These are phyloP conservation scores for Fusarium pseudocircinatum DNA, from an alignment of 2,329 filamentous ascomycete genomes.

Conservation along the genomic window DNA sequence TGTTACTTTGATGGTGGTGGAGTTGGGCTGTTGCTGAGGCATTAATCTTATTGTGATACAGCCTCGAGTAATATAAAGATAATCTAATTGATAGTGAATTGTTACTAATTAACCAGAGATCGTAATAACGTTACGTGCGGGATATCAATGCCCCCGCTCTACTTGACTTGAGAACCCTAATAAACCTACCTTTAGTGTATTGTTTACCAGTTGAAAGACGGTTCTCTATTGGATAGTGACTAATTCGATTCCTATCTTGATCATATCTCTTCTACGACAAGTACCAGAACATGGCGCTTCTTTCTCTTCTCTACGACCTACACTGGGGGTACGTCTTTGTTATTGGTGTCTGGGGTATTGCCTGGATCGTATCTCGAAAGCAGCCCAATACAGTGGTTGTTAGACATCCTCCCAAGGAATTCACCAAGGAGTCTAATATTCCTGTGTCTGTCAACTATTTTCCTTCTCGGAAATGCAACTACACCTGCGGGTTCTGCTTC, in stretches of 20 bases:
- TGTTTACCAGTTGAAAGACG: neutral
- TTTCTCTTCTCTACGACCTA: neutral
- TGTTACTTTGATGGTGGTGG: neutral
- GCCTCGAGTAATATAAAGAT: neutral
- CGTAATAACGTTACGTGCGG: neutral
- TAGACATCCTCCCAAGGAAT: accelerated
- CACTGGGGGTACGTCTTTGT: too few relatives aligned
- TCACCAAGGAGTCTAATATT: neutral
- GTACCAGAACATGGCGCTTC: neutral
- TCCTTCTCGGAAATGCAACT: neutral
- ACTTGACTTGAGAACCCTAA: too few relatives aligned
- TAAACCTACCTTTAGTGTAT: neutral
- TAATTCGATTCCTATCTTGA: too few relatives aligned
- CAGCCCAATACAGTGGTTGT: too few relatives aligned
- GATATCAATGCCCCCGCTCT: neutral
- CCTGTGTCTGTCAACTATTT: neutral
- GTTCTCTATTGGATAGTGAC: too few relatives aligned
- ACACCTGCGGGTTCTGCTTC: neutral
- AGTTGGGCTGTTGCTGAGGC: neutral
- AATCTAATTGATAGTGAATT: neutral
- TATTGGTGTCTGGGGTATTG: neutral
- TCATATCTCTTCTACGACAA: too few relatives aligned
- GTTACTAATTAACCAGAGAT: neutral
- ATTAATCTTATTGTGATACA: neutral
- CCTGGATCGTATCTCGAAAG: too few relatives aligned